These are phyloP conservation scores for Metahyphopichia silvanorum DNA, from an alignment of 805 yeast species.

Conservation along the genomic window DNA sequence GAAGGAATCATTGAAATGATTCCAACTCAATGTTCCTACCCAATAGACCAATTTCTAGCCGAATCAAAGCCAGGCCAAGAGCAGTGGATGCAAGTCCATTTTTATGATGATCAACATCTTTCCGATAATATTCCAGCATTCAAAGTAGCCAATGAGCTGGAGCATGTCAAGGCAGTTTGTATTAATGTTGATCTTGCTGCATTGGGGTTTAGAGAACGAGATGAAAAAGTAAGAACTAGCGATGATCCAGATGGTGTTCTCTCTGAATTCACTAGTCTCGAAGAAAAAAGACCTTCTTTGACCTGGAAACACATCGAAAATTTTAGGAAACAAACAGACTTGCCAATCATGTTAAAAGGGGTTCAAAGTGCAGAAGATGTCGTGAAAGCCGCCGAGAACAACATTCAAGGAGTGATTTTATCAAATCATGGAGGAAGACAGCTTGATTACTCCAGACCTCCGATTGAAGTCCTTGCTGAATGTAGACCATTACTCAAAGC, in stretches of 20 bases:
- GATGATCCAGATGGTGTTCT: constrained; percentile 1
- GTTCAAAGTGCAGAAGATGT: constrained; percentile 78
- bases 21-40: constrained; percentile 31
- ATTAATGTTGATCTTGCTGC: constrained; percentile 52
- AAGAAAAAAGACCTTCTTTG: constrained; percentile 5
- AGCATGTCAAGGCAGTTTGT: constrained; percentile 41
- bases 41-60: constrained; percentile 34
- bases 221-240: constrained; percentile 27
- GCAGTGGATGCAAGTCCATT: constrained; percentile 45
- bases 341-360: constrained; percentile 60
- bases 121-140: constrained; percentile 15
- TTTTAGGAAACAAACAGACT: constrained; percentile 23
- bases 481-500: constrained; percentile 49
- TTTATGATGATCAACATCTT: constrained; percentile 28
- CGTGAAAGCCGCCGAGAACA: constrained; percentile 62
- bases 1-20: constrained; percentile 43
- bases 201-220: constrained; percentile 49
- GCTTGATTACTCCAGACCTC: constrained; percentile 71
- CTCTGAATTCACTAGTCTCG: background rate
- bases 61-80: constrained; percentile 18
- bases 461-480: constrained; percentile 69
- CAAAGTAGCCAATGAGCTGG: constrained; percentile 27
- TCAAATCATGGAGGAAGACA: constrained; percentile 90
- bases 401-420: constrained; percentile 70
- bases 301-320: constrained; percentile 24